phyloP scores from a whole-genome alignment of 176 grass and related monocot genomes.

The Carex scoparia region DNA sequence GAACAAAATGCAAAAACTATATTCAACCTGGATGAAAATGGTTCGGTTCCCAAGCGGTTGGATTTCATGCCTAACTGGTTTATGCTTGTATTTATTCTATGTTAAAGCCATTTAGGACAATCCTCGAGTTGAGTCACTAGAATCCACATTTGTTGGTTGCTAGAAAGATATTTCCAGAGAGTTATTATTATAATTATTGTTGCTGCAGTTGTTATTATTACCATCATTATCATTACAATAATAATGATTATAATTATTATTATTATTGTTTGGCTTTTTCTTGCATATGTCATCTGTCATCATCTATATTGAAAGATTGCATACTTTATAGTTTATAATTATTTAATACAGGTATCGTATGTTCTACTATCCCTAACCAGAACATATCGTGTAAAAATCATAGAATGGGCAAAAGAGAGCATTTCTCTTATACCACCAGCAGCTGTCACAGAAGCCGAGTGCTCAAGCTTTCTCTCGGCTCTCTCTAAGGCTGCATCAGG shows the following conservation, averaged over 20 bases:
- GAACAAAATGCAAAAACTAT: slow-evolving; percentile 10
- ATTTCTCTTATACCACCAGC: slow-evolving; percentile 69
- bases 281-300: too few species aligned
- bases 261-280: not conserved
- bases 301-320: too few species aligned
- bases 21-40: not conserved
- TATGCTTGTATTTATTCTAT: not conserved
- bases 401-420: slow-evolving; percentile 73
- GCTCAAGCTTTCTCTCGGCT: slow-evolving; percentile 58
- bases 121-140: not conserved
- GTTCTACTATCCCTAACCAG: slow-evolving; percentile 75
- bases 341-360: slow-evolving; percentile 60
- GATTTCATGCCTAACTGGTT: not conserved
- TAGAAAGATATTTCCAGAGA: not conserved
- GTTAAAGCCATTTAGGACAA: not conserved
- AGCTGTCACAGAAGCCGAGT: slow-evolving; percentile 77
- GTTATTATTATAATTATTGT: too few species aligned
- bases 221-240: not conserved
- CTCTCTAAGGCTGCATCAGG: slow-evolving; percentile 76
- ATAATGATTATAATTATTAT: not conserved
- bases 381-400: slow-evolving; percentile 63
- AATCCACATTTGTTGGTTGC: not conserved
- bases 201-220: too few species aligned
- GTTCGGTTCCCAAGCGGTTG: not conserved
- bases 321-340: not conserved